These are phyloP conservation scores for Candida tunisiensis DNA, from an alignment of 1,139 yeast genomes.

Conservation along the genomic window DNA sequence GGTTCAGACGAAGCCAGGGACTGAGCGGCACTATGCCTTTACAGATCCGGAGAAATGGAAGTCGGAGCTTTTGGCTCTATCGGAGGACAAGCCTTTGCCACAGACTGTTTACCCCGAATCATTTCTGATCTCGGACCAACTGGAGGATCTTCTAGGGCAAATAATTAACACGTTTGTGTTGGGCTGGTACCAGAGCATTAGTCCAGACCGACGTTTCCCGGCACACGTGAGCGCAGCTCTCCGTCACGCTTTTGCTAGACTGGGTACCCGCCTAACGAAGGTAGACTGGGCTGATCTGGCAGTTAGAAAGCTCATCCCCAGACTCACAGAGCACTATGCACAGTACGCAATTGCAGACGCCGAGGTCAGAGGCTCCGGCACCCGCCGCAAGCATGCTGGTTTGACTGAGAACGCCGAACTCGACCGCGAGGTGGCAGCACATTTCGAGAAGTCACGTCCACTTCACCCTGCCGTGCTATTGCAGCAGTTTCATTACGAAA, in stretches of 20 bases:
- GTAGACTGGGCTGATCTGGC: slow-evolving; percentile 42
- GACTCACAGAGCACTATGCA: slow-evolving; percentile 47
- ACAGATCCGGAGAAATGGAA: not conserved
- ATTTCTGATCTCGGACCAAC: slow-evolving; percentile 32
- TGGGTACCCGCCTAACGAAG: slow-evolving; percentile 26
- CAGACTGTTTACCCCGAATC: slow-evolving; percentile 31
- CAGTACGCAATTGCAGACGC: slow-evolving; percentile 36
- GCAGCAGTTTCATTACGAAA: slow-evolving; percentile 24
- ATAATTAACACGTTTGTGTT: slow-evolving; percentile 44
- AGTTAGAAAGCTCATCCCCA: slow-evolving; percentile 43
- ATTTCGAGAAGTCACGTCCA: slow-evolving; percentile 34
- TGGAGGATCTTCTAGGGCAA: slow-evolving; percentile 34
- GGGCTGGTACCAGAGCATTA: slow-evolving; percentile 44
- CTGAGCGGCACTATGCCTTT: no score
- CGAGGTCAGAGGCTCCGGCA: slow-evolving; percentile 13
- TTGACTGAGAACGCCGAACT: slow-evolving; percentile 29
- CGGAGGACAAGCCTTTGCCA: not conserved
- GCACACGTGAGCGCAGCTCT: slow-evolving; percentile 35
- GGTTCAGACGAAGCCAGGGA: no score
- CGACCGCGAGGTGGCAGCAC: slow-evolving; percentile 41
- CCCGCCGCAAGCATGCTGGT: slow-evolving; percentile 9
- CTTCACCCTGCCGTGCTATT: slow-evolving; percentile 47
- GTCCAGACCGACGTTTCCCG: slow-evolving; percentile 34
- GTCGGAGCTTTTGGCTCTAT: not conserved
- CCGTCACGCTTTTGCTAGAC: slow-evolving; percentile 22